Base-by-base conservation (phyloP, 768 basidiomycete genomes). In the Tephrocybe sp. region DNA sequence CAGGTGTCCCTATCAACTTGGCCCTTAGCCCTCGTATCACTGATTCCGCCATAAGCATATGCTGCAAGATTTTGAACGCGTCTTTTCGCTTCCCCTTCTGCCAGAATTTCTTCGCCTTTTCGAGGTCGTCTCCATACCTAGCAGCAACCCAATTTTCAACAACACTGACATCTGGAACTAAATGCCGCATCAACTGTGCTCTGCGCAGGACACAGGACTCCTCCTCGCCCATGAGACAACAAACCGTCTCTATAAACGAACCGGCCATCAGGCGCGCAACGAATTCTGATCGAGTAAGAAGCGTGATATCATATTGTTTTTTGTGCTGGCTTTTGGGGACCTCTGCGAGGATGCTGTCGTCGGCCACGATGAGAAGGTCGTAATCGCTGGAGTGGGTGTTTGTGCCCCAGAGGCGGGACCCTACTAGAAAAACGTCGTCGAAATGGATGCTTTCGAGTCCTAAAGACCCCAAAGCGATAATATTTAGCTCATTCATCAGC, bases 101-200 rank as follows among this genome's bases (percentile, higher is more conserved):
- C 58, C 61, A 61, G 17, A 62, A 62, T 33, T 66, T 63, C 41
- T 52, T 55, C 4, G 63, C 63, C 50, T 64, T 63, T 39, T 58
- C 58, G 5, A 18, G 45, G 46, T 65, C 62, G 11, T 50, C 50
- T 23, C 14, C 17, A 30, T 36, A 38, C 33, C 61, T 34, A 15
- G 55, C 55, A 12, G 54, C 45, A 1, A 53, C 45, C 60, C 63
- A 61, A 10, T 38, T 45, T 0, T 51, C 41, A 7, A 61, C 12
- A 14, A 53, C 52, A 4, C 3, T 15, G 7, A 51, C 45, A 11
- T 48, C 55, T 28, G 47, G 48, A 39, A 58, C 25, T 12, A 51
- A 25, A 15, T 43, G 44, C 51, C 54, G 45, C 54, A 30, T 32
- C 3, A 39, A 20, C 23, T 51, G 37, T 30, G 38, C 18, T 20